Evolutionary conservation across 2,329 filamentous ascomycete genomes (phyloP), one percentile per base, ranked within the genome.

Genomic region (Aspergillus sergii): DNA sequence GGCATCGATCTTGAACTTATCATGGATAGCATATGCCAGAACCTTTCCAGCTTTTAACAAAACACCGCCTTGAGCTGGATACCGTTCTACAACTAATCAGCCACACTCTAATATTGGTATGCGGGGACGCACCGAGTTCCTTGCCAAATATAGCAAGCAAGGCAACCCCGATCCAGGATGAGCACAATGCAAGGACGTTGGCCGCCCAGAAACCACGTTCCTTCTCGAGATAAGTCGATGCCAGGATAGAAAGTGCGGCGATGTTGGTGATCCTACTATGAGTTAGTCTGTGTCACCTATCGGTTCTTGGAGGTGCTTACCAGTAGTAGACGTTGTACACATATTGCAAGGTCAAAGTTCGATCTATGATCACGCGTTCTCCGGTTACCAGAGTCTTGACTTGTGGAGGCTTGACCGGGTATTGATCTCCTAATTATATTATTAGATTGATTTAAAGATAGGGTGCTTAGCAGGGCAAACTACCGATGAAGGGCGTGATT

Each of bases 321-420:
- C 59, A 64, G 55, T 59, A 64, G 36, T 58, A 61, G 10, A 58
- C n/a, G 21, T 58, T 61, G 46, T 61, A 61, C 2, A 61, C 39
- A 36, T 58, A 58, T 28, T 58, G 60, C 12, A 61, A 30, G 21
- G 60, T 61, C 23, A 61, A n/a, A 11, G 32, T 41, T 19, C 46
- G 60, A 36, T 45, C 48, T 8, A 39, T 36, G 9, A 61, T 51
- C 32, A 58, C 60, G 3, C 28, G 43, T 39, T 61, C 12, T 6
- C 60, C 60, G n/a, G 23, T 61, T 23, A 46, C 28, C 6, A 36
- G 30, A 23, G 45, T 48, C 26, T 36, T 48, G 11, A 59, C 28
- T 36, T 51, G 45, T 51, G 57, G 30, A 48, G 56, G 11, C 11
- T 41, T 36, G 19, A 26, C 21, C 10, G 57, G 43, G 23, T 59